phyloP scores from a whole-genome alignment of 768 basidiomycete species.

The Lactifluus echinatus region DNA sequence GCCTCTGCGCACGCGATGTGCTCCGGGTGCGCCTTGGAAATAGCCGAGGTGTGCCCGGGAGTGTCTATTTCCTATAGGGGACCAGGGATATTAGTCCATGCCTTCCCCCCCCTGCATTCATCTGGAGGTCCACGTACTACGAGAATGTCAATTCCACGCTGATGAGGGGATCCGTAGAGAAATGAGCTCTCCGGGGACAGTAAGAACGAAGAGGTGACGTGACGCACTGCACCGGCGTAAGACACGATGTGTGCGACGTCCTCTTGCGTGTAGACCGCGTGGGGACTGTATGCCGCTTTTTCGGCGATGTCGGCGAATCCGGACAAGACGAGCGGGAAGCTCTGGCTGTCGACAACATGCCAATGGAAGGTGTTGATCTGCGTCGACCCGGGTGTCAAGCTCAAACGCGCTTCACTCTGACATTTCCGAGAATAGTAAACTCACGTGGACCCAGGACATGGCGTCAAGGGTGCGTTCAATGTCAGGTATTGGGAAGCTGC shows the following conservation, averaged over 20 bases:
- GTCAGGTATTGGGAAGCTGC: background rate
- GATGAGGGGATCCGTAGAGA: background rate
- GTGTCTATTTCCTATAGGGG: constrained; percentile 71
- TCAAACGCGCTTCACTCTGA: too few relatives aligned
- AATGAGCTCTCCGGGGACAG: background rate
- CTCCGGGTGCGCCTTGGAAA: constrained; percentile 60
- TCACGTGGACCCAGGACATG: constrained; percentile 19
- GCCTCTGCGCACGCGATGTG: constrained; percentile 57
- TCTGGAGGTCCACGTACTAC: constrained; percentile 23
- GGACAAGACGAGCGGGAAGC: constrained; percentile 38
- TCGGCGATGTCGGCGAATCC: constrained; percentile 31
- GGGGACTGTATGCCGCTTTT: constrained; percentile 37
- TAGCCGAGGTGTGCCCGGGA: constrained; percentile 71
- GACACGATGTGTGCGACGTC: constrained; percentile 35
- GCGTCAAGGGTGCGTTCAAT: constrained; percentile 11
- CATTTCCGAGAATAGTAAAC: background rate
- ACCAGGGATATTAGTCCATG: background rate
- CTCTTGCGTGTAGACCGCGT: constrained; percentile 28
- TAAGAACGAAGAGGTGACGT: background rate
- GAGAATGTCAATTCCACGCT: constrained; percentile 45
- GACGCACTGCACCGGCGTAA: constrained; percentile 38
- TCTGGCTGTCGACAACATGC: constrained; percentile 44
- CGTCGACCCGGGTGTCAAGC: background rate
- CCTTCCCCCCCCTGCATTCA: background rate
- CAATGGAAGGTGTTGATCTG: constrained; percentile 42